Evolutionary conservation across 768 basidiomycete genomes (phyloP).

Genomic region (Naganishia onofrii): DNA sequence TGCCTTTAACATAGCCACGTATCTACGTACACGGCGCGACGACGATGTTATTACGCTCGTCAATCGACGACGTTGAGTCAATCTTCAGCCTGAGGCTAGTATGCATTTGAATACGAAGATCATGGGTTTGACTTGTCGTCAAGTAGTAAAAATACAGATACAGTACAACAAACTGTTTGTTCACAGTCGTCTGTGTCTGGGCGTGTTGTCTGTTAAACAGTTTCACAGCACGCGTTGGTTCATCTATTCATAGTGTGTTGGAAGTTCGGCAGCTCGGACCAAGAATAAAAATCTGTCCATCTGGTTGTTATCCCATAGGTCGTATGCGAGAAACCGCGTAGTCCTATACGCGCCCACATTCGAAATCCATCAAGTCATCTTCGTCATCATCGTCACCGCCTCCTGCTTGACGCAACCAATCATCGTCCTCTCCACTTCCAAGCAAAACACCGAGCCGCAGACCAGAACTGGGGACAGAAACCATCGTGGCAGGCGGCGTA

Average conservation of each 20-base stretch:
- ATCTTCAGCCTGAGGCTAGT: background rate
- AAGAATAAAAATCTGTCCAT: background rate
- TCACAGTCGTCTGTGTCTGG: background rate
- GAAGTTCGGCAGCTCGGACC: background rate
- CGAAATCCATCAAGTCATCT: constrained; percentile 11
- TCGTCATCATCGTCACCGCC: background rate
- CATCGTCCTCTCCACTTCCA: constrained; percentile 22
- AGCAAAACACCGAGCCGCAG: constrained; percentile 17
- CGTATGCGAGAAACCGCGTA: background rate
- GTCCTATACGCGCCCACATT: background rate
- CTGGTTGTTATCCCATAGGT: background rate
- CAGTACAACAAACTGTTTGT: background rate
- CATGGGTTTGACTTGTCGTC: background rate
- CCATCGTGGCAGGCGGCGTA: too few species aligned
- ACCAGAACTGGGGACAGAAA: constrained; percentile 9
- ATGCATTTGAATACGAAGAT: background rate
- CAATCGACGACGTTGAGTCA: too few species aligned
- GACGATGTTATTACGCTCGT: too few species aligned
- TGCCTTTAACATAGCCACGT: too few species aligned
- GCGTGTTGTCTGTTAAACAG: background rate
- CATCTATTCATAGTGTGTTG: background rate
- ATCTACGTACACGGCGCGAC: too few species aligned
- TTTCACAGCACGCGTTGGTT: background rate
- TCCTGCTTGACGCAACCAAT: background rate
- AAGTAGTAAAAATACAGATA: background rate